Conservation (phyloP, 306 rosid genomes). For the Cercis canadensis region DNA sequence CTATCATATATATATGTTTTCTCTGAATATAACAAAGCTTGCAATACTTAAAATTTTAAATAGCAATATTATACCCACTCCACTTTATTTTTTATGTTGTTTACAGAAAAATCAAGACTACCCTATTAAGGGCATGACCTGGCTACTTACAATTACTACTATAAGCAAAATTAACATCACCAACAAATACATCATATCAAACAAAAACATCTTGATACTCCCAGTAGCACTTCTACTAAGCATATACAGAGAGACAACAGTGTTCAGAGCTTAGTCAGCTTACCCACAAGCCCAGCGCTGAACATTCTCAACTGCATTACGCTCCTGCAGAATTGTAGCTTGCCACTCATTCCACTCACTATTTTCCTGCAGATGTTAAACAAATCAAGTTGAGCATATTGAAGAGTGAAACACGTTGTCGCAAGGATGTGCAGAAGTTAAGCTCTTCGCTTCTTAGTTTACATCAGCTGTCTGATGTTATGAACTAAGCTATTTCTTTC, state of each 20-base stretch:
- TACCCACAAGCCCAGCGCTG: constrained; percentile 98
- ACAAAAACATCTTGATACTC: constrained; percentile 6
- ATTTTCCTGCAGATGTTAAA: constrained; percentile 64
- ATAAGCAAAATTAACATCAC: constrained; percentile 30
- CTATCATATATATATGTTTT: constrained; percentile 10
- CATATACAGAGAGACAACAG: constrained; percentile 27
- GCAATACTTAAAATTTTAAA: constrained; percentile 5
- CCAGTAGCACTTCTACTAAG: constrained; percentile 14
- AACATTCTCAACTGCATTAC: constrained; percentile 90
- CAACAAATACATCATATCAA: constrained; percentile 2
- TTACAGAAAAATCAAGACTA: constrained; percentile 23
- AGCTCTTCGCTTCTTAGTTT: too few relatives aligned
- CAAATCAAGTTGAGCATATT: constrained; percentile 23
- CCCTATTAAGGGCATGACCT: constrained; percentile 1
- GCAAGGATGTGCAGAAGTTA: too few relatives aligned
- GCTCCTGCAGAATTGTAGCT: constrained; percentile 78
- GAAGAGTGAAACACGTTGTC: background rate
- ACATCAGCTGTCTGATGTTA: too few relatives aligned
- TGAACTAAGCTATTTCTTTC: too few relatives aligned
- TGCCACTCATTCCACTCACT: constrained; percentile 94
- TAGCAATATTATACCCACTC: too few relatives aligned
- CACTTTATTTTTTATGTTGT: too few relatives aligned
- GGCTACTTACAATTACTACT: constrained; percentile 4
- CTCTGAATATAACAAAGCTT: background rate
- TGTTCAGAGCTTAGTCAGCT: constrained; percentile 70